These are phyloP conservation scores for Hypomyces perniciosus DNA, from an alignment of 2,329 filamentous ascomycete genomes.

Conservation along the genomic window DNA sequence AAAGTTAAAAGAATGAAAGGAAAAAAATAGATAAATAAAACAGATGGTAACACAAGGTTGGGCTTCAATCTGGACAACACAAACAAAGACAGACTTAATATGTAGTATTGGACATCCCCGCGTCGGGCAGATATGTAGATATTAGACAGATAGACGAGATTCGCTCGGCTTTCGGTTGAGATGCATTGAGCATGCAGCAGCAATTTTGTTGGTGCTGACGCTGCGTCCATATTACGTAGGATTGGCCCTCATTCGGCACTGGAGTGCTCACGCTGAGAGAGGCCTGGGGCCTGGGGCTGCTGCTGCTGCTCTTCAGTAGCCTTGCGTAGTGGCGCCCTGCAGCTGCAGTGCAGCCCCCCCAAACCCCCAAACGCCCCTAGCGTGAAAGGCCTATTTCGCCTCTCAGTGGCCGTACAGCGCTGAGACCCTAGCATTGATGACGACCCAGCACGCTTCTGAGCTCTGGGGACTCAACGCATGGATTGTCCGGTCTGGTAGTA, in stretches of 20 bases:
- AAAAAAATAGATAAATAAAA: too few species aligned
- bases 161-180: neutral
- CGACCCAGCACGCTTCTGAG: conserved; percentile 6
- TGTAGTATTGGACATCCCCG: too few species aligned
- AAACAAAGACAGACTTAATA: too few species aligned
- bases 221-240: neutral
- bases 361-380: conserved; percentile 1
- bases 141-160: too few species aligned
- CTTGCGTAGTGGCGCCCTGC: conserved; percentile 1
- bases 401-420: conserved; percentile 10
- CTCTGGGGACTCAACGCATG: conserved; percentile 10
- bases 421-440: conserved; percentile 8
- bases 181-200: neutral
- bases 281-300: conserved; percentile 1
- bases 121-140: too few species aligned
- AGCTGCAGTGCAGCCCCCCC: neutral
- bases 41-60: too few species aligned
- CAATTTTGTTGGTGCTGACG: neutral
- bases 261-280: conserved; percentile 1
- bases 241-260: neutral
- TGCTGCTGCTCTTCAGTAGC: conserved; percentile 1
- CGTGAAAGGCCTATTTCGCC: conserved; percentile 8
- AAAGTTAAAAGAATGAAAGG: too few species aligned
- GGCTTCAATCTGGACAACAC: too few species aligned
- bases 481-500: neutral